phyloP scores from a whole-genome alignment of 2,329 filamentous ascomycete species.

The Sarocladium oryzae region DNA sequence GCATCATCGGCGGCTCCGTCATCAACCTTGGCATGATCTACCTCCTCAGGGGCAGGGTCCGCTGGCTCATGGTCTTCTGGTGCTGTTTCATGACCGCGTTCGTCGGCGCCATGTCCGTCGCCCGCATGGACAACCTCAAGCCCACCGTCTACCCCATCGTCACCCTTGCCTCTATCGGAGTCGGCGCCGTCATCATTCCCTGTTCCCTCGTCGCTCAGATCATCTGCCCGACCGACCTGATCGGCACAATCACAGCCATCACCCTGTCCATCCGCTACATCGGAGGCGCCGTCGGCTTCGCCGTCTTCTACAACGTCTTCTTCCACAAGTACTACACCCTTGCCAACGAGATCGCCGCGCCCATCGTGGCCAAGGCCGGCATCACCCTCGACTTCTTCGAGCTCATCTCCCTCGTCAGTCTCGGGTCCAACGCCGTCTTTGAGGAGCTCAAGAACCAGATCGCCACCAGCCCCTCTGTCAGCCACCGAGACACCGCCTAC shows the following conservation, averaged over 20 bases:
- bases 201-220: constrained; percentile 63
- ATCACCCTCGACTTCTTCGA: constrained; percentile 43
- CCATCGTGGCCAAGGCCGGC: constrained; percentile 31
- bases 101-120: constrained; percentile 46
- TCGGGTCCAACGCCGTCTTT: neutral
- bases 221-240: constrained; percentile 63
- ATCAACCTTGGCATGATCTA: constrained; percentile 52
- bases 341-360: constrained; percentile 1
- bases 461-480: neutral
- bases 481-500: neutral
- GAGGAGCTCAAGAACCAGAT: neutral
- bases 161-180: constrained; percentile 31
- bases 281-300: constrained; percentile 59
- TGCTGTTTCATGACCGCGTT: constrained; percentile 60
- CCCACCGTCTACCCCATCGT: constrained; percentile 47
- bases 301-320: constrained; percentile 52
- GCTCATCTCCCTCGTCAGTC: constrained; percentile 30
- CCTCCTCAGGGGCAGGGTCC: constrained; percentile 50
- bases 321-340: constrained; percentile 36
- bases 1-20: constrained; percentile 54
- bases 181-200: constrained; percentile 62
- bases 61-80: constrained; percentile 51
- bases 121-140: constrained; percentile 44
- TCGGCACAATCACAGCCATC: constrained; percentile 61
- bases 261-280: constrained; percentile 64